A percentile compares a stretch with the other conserved stretches of the same genome.
phyloP scores from a whole-genome alignment of 2,329 filamentous ascomycete species.

The Diatrype stigma region DNA sequence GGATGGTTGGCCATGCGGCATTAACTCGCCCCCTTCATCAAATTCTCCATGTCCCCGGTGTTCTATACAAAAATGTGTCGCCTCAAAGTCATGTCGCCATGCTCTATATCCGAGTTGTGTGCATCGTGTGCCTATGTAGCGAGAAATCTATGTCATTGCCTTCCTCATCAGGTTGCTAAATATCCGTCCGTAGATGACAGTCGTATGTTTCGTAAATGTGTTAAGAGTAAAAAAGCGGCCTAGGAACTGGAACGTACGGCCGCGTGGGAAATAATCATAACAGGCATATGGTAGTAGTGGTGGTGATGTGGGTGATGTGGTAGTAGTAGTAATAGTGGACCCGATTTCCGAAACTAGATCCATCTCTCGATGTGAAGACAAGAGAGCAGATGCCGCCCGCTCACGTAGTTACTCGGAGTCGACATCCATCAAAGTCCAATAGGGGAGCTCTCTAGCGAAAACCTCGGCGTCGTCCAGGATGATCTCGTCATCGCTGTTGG shows the following conservation, averaged over 20 bases:
- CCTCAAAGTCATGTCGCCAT: neutral
- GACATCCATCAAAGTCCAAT: constrained; percentile 30
- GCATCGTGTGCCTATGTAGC: neutral
- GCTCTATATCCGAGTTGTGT: neutral
- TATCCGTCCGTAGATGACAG: too few relatives aligned
- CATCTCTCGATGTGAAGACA: too few relatives aligned
- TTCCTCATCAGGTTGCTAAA: too few relatives aligned
- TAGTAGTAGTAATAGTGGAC: too few relatives aligned
- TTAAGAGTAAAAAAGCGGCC: neutral
- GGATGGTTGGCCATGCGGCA: too few relatives aligned
- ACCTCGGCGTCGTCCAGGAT: constrained; percentile 26
- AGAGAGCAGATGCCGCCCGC: too few relatives aligned
- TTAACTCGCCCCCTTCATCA: too few relatives aligned
- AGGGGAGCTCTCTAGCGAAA: constrained; percentile 27
- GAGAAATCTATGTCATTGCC: neutral
- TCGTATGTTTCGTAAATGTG: too few relatives aligned
- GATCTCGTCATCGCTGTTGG: constrained; percentile 27
- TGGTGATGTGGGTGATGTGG: too few relatives aligned
- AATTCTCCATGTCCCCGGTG: neutral
- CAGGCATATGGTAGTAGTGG: neutral
- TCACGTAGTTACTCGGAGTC: constrained; percentile 27
- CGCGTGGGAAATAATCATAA: neutral
- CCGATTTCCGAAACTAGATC: too few relatives aligned
- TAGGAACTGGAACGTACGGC: too few relatives aligned
- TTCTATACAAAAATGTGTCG: neutral